phyloP scores from a whole-genome alignment of 371 early-diverging fungal species.

The Actinomortierella wolfii region DNA sequence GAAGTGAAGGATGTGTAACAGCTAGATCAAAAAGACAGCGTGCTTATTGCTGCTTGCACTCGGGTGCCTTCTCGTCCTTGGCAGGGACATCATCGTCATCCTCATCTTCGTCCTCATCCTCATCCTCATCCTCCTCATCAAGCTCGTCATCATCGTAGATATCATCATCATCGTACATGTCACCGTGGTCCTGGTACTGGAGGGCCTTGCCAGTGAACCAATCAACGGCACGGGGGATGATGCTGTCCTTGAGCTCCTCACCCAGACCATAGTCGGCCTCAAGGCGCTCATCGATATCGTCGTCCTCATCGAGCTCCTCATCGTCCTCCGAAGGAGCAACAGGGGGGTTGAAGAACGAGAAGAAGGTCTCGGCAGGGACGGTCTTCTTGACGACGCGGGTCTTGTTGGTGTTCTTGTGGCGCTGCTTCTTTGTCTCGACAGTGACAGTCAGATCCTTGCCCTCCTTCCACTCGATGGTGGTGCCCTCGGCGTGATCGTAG shows the following conservation, averaged over 20 bases:
- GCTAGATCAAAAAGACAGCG: too few species aligned
- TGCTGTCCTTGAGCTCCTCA: conserved; percentile 94
- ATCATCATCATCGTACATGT: conserved; percentile 74
- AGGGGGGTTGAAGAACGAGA: conserved; percentile 91
- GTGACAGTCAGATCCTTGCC: conserved; percentile 91
- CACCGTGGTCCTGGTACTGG: conserved; percentile 72
- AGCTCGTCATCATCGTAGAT: conserved; percentile 54
- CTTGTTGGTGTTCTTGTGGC: conserved; percentile 97
- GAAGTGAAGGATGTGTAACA: too few species aligned
- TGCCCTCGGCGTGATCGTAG: conserved; percentile 91
- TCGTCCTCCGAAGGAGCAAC: conserved; percentile 72
- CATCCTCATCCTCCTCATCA: conserved; percentile 70
- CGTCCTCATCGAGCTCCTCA: conserved; percentile 72
- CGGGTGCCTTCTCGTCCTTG: conserved; percentile 64
- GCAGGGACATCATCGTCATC: conserved; percentile 57
- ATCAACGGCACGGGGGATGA: conserved; percentile 95
- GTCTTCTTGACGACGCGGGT: conserved; percentile 96
- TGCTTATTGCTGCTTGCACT: conserved; percentile 61
- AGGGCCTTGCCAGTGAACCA: conserved; percentile 98
- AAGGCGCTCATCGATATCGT: conserved; percentile 75
- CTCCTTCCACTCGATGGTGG: conserved; percentile 92
- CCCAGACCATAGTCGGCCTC: conserved; percentile 95
- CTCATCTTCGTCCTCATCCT: conserved; percentile 69
- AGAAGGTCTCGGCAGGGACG: conserved; percentile 93
- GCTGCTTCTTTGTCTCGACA: conserved; percentile 96